Percentiles rank a stretch among this genome's conserved stretches.
Evolutionary conservation across 169 alveolate genomes (phyloP).

Genomic region (Cryptosporidium sp.): DNA sequence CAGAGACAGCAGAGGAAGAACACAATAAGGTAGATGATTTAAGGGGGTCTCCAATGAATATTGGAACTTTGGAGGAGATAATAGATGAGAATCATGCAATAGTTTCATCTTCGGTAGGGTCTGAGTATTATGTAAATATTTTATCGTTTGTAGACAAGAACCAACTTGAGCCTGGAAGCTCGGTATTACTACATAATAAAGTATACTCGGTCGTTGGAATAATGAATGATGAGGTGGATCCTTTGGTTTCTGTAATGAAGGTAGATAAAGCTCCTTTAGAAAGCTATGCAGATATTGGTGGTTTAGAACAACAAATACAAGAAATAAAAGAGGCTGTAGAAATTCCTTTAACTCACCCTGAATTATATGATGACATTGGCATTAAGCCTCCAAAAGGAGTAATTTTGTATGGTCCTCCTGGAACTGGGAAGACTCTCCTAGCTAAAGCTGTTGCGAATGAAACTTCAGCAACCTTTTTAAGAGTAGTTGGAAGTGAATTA

Average conservation of each 20-base stretch:
- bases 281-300: constrained; percentile 99
- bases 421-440: constrained; percentile 93
- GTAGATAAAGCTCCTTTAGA: constrained; percentile 99
- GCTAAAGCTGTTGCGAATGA: constrained; percentile 97
- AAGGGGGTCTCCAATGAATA: constrained; percentile 97
- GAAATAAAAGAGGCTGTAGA: constrained; percentile 94
- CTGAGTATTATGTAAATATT: constrained; percentile 97
- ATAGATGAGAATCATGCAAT: constrained; percentile 98
- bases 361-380: constrained; percentile 98
- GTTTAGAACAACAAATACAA: constrained; percentile 97
- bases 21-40: constrained; percentile 92
- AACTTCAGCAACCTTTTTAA: constrained; percentile 98
- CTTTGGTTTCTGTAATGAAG: constrained; percentile 96
- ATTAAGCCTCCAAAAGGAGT: constrained; percentile 96
- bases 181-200: constrained; percentile 95
- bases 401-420: constrained; percentile 94
- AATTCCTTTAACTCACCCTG: constrained; percentile 99
- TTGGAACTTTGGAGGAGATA: constrained; percentile 98
- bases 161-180: constrained; percentile 97
- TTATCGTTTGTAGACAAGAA: constrained; percentile 98
- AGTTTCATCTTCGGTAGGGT: constrained; percentile 97
- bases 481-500: constrained; percentile 99
- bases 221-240: constrained; percentile 97
- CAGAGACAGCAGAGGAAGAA: constrained; percentile 89
- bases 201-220: constrained; percentile 96